phyloP scores from a whole-genome alignment of 2,329 filamentous ascomycete species.

The Fusarium verrucosum region DNA sequence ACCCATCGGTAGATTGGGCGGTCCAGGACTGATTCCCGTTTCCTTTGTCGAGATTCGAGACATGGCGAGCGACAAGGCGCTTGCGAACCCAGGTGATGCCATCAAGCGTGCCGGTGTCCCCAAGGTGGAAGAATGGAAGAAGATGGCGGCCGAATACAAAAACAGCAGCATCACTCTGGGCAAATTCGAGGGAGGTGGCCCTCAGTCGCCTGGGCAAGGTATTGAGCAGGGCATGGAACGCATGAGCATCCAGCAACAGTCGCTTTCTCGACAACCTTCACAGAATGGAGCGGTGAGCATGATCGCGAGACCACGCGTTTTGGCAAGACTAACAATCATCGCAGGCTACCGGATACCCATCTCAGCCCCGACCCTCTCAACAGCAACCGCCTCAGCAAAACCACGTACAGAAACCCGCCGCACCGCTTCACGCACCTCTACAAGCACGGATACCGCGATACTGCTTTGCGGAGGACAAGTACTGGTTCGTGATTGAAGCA shows the following conservation, averaged over 20 bases:
- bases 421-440: slow-evolving; percentile 76
- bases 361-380: slow-evolving; percentile 44
- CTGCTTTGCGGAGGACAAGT: slow-evolving; percentile 96
- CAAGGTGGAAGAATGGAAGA: slow-evolving; percentile 98
- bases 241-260: slow-evolving; percentile 72
- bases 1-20: slow-evolving; percentile 96
- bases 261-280: slow-evolving; percentile 43
- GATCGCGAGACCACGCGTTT: not conserved
- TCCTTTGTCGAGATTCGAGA: slow-evolving; percentile 97
- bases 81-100: slow-evolving; percentile 83
- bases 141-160: slow-evolving; percentile 99
- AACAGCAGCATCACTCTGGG: slow-evolving; percentile 97
- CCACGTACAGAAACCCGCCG: slow-evolving; percentile 52
- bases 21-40: slow-evolving; percentile 93
- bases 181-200: slow-evolving; percentile 75
- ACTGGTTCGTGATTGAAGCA: slow-evolving; percentile 97
- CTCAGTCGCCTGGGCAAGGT: slow-evolving; percentile 53
- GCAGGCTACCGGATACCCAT: slow-evolving; percentile 41
- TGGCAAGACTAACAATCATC: not conserved
- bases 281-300: slow-evolving; percentile 46
- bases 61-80: slow-evolving; percentile 86
- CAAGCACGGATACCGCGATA: slow-evolving; percentile 89
- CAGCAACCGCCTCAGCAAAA: slow-evolving; percentile 49
- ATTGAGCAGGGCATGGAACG: slow-evolving; percentile 78
- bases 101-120: slow-evolving; percentile 90